These are phyloP conservation scores for Aspergillus olivimuriae DNA, from an alignment of 495 filamentous ascomycete genomes.

Conservation along the genomic window DNA sequence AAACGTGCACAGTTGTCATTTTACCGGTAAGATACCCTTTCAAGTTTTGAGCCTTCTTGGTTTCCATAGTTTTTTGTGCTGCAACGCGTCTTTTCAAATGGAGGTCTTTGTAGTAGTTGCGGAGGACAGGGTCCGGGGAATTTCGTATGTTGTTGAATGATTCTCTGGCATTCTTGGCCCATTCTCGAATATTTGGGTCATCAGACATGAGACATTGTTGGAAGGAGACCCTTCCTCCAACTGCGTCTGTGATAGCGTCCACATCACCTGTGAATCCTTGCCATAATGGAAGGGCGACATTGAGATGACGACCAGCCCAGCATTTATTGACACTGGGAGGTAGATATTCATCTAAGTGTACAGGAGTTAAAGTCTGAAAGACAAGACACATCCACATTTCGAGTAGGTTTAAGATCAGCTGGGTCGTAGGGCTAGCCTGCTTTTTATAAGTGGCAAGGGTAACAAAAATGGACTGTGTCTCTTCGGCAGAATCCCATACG, in stretches of 20 bases:
- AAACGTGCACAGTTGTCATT: background rate
- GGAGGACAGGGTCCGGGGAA: background rate
- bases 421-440: background rate
- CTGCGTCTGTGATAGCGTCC: background rate
- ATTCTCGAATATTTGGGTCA: background rate
- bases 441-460: conserved; percentile 2
- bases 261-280: conserved; percentile 6
- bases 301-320: conserved; percentile 10
- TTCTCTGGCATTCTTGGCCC: background rate
- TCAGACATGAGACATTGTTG: background rate
- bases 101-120: background rate
- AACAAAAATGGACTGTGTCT: conserved; percentile 12
- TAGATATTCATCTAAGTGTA: conserved; percentile 7
- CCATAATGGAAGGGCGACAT: conserved; percentile 11
- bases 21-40: background rate
- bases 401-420: conserved; percentile 7
- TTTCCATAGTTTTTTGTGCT: background rate
- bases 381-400: conserved; percentile 15
- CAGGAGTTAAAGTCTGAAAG: conserved; percentile 8
- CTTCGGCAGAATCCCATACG: conserved; percentile 7
- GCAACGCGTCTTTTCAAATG: background rate
- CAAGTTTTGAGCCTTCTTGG: background rate
- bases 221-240: background rate
- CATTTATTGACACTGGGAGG: background rate
- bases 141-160: conserved; percentile 3